Evolutionary conservation across 2,329 filamentous ascomycete species (phyloP).

Genomic region (Leptodontidium sp.): DNA sequence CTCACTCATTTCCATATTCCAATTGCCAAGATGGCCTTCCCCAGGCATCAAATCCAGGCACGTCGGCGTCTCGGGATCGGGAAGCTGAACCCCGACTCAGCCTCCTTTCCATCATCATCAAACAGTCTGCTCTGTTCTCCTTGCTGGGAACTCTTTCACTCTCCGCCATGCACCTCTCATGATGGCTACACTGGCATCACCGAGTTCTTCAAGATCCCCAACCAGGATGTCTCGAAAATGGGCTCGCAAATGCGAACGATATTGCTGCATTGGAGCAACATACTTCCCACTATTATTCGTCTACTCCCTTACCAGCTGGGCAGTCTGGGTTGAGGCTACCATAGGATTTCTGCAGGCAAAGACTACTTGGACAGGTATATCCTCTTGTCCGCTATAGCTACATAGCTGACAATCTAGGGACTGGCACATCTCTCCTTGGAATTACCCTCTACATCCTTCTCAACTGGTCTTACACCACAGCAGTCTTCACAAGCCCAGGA

Average conservation of each 20-base stretch:
- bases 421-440: constrained; percentile 66
- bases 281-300: constrained; percentile 92
- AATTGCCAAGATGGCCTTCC: background rate
- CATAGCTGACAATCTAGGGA: constrained; percentile 52
- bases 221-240: constrained; percentile 63
- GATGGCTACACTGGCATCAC: constrained; percentile 23
- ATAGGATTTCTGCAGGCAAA: constrained; percentile 68
- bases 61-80: background rate
- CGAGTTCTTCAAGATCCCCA: constrained; percentile 37
- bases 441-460: constrained; percentile 78
- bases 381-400: background rate
- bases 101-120: constrained; percentile 17
- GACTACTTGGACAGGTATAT: constrained; percentile 65
- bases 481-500: constrained; percentile 92
- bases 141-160: background rate
- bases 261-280: constrained; percentile 79
- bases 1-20: background rate
- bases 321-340: constrained; percentile 82
- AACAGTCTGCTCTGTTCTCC: background rate
- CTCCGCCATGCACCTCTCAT: constrained; percentile 12
- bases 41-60: background rate
- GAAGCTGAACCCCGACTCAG: constrained; percentile 18
- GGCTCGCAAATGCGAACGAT: constrained; percentile 79
- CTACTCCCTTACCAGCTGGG: constrained; percentile 91
- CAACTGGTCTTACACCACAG: constrained; percentile 89